phyloP scores from a whole-genome alignment of 164 flowering plant species.

The Kalanchoe fedtschenkoi region DNA sequence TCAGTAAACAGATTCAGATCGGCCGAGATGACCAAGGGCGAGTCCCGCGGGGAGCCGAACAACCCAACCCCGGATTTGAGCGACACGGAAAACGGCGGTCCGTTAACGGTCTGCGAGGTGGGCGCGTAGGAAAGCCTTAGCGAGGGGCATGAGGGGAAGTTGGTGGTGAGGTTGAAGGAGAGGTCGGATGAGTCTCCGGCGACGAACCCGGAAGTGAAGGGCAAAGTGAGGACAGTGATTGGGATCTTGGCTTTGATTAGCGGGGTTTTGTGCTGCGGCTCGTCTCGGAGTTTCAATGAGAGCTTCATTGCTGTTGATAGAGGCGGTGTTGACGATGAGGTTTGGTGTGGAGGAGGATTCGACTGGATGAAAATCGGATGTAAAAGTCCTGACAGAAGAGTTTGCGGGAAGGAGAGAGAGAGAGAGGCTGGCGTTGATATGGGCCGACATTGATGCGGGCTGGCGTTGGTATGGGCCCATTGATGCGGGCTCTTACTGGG shows the following conservation, averaged over 20 bases:
- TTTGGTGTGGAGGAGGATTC: neutral
- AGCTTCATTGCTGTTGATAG: slow-evolving; percentile 34
- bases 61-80: slow-evolving; percentile 59
- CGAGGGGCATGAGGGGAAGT: slow-evolving; percentile 42
- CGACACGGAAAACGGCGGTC: slow-evolving; percentile 31
- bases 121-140: slow-evolving; percentile 48
- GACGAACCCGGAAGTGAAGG: slow-evolving; percentile 41
- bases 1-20: slow-evolving; percentile 28
- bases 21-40: slow-evolving; percentile 59
- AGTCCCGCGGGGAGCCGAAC: slow-evolving; percentile 47
- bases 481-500: no score
- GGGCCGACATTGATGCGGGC: no score
- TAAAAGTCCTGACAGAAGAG: no score
- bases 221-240: slow-evolving; percentile 34
- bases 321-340: neutral
- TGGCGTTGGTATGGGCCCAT: no score
- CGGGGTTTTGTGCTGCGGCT: slow-evolving; percentile 23
- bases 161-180: slow-evolving; percentile 47
- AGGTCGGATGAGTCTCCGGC: slow-evolving; percentile 40
- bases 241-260: slow-evolving; percentile 53
- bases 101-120: slow-evolving; percentile 8
- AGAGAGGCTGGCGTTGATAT: no score
- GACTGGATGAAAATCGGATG: no score
- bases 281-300: slow-evolving; percentile 47
- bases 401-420: no score